Evolutionary conservation across 2,329 filamentous ascomycete genomes (phyloP).

Genomic region (Daldinia sp.): DNA sequence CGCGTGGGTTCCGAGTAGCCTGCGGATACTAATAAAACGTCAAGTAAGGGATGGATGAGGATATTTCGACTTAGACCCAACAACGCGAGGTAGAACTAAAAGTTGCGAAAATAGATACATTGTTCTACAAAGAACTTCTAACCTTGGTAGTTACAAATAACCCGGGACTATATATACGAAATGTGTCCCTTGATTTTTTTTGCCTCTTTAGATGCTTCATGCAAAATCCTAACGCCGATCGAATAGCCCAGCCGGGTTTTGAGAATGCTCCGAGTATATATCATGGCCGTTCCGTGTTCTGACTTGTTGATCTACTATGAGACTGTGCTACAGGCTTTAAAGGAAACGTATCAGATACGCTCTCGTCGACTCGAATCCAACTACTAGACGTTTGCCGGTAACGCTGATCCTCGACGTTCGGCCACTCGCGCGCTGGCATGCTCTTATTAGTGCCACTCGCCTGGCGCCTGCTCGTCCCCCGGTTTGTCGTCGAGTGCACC

Average conservation of each 20-base stretch:
- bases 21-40: too few species aligned
- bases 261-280: not conserved
- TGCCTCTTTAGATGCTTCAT: too few species aligned
- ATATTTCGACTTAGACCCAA: too few species aligned
- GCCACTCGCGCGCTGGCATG: not conserved
- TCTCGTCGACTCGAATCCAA: not conserved
- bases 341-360: not conserved
- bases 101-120: too few species aligned
- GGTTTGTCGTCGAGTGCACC: not conserved
- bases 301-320: not conserved
- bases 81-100: too few species aligned
- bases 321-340: not conserved
- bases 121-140: too few species aligned
- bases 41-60: too few species aligned
- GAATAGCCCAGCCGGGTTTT: not conserved
- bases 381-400: not conserved
- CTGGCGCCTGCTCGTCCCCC: not conserved
- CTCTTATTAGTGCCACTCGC: not conserved
- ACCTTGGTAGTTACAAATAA: too few species aligned
- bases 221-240: too few species aligned
- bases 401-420: not conserved
- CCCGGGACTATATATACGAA: too few species aligned
- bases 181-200: too few species aligned
- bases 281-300: not conserved
- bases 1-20: too few species aligned